These are phyloP conservation scores for Ramaria sp. DNA, from an alignment of 768 basidiomycete genomes.

Conservation along the genomic window DNA sequence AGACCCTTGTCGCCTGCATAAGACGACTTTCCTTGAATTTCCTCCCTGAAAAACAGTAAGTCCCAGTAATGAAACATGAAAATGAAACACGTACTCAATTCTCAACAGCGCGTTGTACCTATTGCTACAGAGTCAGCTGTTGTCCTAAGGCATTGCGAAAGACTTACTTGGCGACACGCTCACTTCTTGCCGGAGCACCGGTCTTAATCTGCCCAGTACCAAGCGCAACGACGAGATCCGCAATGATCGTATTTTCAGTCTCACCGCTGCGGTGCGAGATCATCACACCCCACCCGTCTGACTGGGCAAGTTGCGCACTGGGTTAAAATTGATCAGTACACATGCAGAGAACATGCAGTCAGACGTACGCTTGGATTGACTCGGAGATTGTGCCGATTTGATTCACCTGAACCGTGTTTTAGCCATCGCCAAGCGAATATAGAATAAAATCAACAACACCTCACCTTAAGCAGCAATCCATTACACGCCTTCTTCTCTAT, in stretches of 20 bases:
- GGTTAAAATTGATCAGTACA: neutral
- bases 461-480: conserved; percentile 89
- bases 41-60: conserved; percentile 41
- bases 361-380: conserved; percentile 91
- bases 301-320: conserved; percentile 91
- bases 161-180: conserved; percentile 85
- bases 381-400: conserved; percentile 99
- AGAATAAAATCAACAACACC: neutral
- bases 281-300: conserved; percentile 99
- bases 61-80: conserved; percentile 9
- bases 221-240: conserved; percentile 90
- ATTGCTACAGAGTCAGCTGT: neutral
- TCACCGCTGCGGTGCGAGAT: conserved; percentile 98
- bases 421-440: neutral
- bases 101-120: conserved; percentile 73
- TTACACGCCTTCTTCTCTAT: conserved; percentile 99
- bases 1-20: conserved; percentile 76
- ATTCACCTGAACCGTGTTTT: conserved; percentile 53
- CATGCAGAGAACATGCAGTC: neutral
- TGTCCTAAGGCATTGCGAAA: neutral
- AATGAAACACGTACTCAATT: conserved; percentile 57
- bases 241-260: conserved; percentile 95
- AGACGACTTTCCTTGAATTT: conserved; percentile 52
- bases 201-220: conserved; percentile 96
- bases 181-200: conserved; percentile 89